Conservation (phyloP, 495 filamentous ascomycete species). For the Podospora australis region DNA sequence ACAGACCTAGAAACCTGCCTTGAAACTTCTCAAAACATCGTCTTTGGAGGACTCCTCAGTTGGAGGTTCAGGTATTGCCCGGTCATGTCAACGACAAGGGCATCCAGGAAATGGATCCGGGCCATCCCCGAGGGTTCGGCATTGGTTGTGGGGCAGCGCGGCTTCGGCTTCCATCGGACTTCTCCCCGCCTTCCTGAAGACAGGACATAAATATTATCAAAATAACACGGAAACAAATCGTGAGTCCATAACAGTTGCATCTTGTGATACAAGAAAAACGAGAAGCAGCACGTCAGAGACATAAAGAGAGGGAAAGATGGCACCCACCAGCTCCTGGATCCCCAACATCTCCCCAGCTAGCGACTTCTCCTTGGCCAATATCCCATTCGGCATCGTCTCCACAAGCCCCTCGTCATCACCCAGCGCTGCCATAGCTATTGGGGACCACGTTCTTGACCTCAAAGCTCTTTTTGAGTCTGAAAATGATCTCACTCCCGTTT, state of each 20-base stretch:
- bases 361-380: conserved; percentile 78
- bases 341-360: conserved; percentile 28
- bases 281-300: conserved; percentile 13
- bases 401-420: conserved; percentile 47
- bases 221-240: too few species aligned
- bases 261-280: neutral
- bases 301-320: neutral
- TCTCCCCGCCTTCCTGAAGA: neutral
- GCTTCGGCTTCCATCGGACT: conserved; percentile 9
- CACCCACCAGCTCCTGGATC: conserved; percentile 27
- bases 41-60: too few species aligned
- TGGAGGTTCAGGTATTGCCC: too few species aligned
- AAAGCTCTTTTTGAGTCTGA: conserved; percentile 50
- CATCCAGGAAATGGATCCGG: too few species aligned
- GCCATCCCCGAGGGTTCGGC: too few species aligned
- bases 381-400: conserved; percentile 87
- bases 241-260: too few species aligned
- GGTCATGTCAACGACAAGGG: too few species aligned
- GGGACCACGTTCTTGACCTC: conserved; percentile 71
- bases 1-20: too few species aligned
- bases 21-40: too few species aligned
- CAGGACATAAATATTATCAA: neutral
- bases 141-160: too few species aligned
- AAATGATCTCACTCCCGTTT: conserved; percentile 48
- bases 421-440: conserved; percentile 72